These are phyloP conservation scores for Carnegiea gigantea DNA, from an alignment of 179 eudicot genomes.

Conservation along the genomic window DNA sequence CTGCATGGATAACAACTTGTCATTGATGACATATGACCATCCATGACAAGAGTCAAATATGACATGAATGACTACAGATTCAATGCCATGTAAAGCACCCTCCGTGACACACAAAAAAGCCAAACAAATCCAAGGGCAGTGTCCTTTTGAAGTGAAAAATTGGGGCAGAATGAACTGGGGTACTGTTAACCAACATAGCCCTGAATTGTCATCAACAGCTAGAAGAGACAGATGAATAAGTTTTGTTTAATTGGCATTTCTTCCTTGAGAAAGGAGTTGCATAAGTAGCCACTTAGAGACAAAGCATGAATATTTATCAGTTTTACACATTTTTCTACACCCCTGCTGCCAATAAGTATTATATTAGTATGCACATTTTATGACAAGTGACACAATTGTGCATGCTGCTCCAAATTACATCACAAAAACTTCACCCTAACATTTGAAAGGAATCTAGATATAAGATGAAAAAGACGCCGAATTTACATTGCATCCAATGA, in stretches of 20 bases:
- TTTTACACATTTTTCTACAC: too few species aligned
- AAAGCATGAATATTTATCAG: neutral
- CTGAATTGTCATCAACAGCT: neutral
- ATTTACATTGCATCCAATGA: conserved; percentile 50
- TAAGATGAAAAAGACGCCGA: too few species aligned
- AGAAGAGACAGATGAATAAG: neutral
- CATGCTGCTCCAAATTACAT: neutral
- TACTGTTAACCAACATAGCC: neutral
- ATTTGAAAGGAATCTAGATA: neutral
- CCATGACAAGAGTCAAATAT: neutral
- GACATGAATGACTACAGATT: neutral
- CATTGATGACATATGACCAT: neutral
- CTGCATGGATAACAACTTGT: neutral
- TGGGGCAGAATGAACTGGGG: neutral
- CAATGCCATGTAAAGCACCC: neutral
- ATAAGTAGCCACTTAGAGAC: neutral
- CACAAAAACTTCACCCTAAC: neutral
- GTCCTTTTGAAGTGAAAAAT: neutral
- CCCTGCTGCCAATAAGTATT: too few species aligned
- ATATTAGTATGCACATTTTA: too few species aligned
- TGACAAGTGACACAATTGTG: too few species aligned
- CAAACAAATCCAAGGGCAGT: neutral
- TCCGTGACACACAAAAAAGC: neutral
- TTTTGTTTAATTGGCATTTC: neutral
- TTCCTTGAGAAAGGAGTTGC: neutral